These are phyloP conservation scores for Vishniacozyma victoriae DNA, from an alignment of 768 basidiomycete species.

Conservation along the genomic window DNA sequence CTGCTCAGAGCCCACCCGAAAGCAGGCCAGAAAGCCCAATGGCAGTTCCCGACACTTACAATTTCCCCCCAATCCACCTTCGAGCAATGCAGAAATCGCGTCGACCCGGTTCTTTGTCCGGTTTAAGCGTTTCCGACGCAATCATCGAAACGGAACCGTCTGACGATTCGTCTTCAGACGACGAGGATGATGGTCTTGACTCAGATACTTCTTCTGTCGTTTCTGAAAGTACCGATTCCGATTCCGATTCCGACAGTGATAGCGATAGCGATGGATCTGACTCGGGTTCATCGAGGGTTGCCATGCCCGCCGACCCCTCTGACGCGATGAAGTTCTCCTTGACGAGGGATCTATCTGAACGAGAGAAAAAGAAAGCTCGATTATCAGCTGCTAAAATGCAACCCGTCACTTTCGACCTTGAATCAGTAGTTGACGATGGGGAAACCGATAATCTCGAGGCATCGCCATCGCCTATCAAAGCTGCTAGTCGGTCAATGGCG, in stretches of 20 bases:
- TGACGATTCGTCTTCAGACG: constrained; percentile 11
- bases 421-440: constrained; percentile 1
- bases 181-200: constrained; percentile 3
- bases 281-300: neutral
- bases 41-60: neutral
- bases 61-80: constrained; percentile 17
- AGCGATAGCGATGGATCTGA: neutral
- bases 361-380: constrained; percentile 12
- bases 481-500: neutral
- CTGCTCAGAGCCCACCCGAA: too few relatives aligned
- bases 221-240: constrained; percentile 1
- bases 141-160: constrained; percentile 29
- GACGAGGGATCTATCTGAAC: constrained; percentile 14
- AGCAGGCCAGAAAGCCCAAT: neutral
- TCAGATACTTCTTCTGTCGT: neutral
- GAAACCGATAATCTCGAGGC: constrained; percentile 11
- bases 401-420: neutral
- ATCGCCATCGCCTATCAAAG: neutral
- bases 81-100: constrained; percentile 10
- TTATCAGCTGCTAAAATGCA: constrained; percentile 18
- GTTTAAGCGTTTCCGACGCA: constrained; percentile 32
- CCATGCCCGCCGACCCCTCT: constrained; percentile 1
- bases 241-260: constrained; percentile 3
- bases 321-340: constrained; percentile 13
- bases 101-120: constrained; percentile 24